Evolutionary conservation across 306 rosid genomes (phyloP).

Genomic region (Ceratonia siliqua): DNA sequence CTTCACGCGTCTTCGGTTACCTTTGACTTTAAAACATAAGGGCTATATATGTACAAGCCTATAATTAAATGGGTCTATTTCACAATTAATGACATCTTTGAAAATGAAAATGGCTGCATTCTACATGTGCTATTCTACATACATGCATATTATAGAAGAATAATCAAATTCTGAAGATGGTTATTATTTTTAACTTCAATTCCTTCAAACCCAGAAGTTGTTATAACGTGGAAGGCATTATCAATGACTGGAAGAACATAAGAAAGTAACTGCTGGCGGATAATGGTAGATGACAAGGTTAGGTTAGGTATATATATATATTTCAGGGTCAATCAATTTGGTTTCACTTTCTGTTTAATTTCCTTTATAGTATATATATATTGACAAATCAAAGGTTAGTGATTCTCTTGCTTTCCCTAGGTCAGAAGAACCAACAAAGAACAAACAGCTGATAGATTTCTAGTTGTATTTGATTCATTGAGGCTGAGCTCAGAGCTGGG

Average conservation of each 20-base stretch:
- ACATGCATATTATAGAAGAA: neutral
- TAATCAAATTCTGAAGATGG: no score
- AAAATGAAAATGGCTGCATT: slow-evolving; percentile 2
- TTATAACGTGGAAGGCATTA: neutral
- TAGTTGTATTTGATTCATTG: neutral
- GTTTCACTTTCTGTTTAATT: neutral
- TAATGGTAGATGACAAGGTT: neutral
- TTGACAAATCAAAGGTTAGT: neutral
- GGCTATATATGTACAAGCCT: neutral
- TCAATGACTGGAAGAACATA: neutral
- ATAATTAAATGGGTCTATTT: neutral
- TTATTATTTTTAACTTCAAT: neutral
- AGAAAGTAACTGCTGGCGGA: neutral
- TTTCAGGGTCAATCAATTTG: slow-evolving; percentile 17
- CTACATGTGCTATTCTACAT: slow-evolving; percentile 9
- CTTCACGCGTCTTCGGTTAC: neutral
- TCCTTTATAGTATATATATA: neutral
- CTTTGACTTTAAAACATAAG: slow-evolving; percentile 1
- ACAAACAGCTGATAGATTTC: neutral
- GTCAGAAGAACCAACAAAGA: neutral
- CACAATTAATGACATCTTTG: slow-evolving; percentile 14
- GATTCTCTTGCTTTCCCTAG: neutral
- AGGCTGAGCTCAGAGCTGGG: neutral
- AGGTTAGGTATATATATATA: no score
- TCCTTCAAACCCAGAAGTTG: neutral